A percentile compares a stretch with the other conserved stretches of the same genome.
These are phyloP conservation scores for Calendula officinalis DNA, from an alignment of 129 eudicot genomes.

Conservation along the genomic window DNA sequence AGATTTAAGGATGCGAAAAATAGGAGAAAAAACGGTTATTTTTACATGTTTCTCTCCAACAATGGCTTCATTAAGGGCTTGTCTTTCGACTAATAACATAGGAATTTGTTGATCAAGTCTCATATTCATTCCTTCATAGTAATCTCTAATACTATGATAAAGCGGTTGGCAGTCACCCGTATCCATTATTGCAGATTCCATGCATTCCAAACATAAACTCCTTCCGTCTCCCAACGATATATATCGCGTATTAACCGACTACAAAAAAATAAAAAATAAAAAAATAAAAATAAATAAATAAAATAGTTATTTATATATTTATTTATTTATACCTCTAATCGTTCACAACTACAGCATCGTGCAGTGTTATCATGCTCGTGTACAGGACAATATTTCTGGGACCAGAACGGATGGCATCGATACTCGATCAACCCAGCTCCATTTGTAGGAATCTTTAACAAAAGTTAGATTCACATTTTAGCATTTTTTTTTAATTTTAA, in stretches of 20 bases:
- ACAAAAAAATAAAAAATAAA: slow-evolving; percentile 15
- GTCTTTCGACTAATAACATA: slow-evolving; percentile 96
- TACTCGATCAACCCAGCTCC: slow-evolving; percentile 94
- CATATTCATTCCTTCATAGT: slow-evolving; percentile 99
- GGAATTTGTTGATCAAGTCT: slow-evolving; percentile 90
- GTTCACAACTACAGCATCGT: slow-evolving; percentile 97
- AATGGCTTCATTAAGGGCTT: slow-evolving; percentile 96
- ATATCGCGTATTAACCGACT: slow-evolving; percentile 84
- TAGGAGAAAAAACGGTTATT: slow-evolving; percentile 4
- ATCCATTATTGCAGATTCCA: slow-evolving; percentile 98
- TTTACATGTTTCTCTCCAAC: slow-evolving; percentile 97
- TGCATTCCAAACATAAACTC: slow-evolving; percentile 92
- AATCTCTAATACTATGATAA: slow-evolving; percentile 90
- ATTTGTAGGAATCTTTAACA: slow-evolving; percentile 76
- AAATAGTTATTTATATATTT: too few species aligned
- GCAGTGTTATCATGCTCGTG: slow-evolving; percentile 92
- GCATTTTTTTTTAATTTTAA: not conserved
- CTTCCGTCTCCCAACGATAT: slow-evolving; percentile 89
- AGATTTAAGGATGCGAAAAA: slow-evolving; percentile 9
- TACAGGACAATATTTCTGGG: slow-evolving; percentile 94
- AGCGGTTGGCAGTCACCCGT: slow-evolving; percentile 97
- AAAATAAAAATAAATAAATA: not conserved
- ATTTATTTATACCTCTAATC: slow-evolving; percentile 78
- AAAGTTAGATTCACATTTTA: slow-evolving; percentile 23
- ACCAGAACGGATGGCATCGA: slow-evolving; percentile 98